phyloP scores from a whole-genome alignment of 2,329 filamentous ascomycete genomes.

The Phyllosticta citriasiana region DNA sequence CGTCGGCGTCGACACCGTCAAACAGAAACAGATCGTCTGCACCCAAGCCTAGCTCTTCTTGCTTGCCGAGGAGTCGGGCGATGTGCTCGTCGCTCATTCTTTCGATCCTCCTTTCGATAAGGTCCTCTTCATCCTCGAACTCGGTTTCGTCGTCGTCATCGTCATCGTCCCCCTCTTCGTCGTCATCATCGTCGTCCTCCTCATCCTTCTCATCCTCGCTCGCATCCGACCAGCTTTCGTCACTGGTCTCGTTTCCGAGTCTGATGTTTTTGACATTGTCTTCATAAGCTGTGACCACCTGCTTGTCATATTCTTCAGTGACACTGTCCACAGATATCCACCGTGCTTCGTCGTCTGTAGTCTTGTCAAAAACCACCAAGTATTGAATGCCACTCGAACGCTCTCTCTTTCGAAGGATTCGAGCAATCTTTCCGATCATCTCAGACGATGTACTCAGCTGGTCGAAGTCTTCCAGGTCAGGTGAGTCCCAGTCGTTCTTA shows the following conservation, averaged over 20 bases:
- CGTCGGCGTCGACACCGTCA: conserved; percentile 36
- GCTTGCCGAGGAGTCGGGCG: conserved; percentile 50
- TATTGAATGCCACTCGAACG: conserved; percentile 39
- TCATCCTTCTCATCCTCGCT: conserved; percentile 12
- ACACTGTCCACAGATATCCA: conserved; percentile 35
- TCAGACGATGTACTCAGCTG: conserved; percentile 42
- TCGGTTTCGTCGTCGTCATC: conserved; percentile 30
- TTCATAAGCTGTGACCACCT: conserved; percentile 21
- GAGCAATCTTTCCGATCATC: conserved; percentile 30
- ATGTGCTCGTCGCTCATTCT: conserved; percentile 50
- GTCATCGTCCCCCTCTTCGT: conserved; percentile 28
- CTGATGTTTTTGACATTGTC: conserved; percentile 14
- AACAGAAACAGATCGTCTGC: conserved; percentile 50
- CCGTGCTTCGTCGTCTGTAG: conserved; percentile 36
- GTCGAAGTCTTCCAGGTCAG: conserved; percentile 38
- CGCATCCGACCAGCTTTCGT: conserved; percentile 17
- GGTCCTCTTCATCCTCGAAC: conserved; percentile 32
- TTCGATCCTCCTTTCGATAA: conserved; percentile 29
- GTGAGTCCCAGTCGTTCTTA: conserved; percentile 32
- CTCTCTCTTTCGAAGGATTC: conserved; percentile 36
- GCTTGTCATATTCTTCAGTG: conserved; percentile 16
- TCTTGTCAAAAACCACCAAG: conserved; percentile 39
- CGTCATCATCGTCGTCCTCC: conserved; percentile 25
- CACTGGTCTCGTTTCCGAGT: conserved; percentile 14
- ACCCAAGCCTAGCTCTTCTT: conserved; percentile 53